Conservation (phyloP, 1,284 basidiomycete genomes). For the Pyrrhoderma noxium region DNA sequence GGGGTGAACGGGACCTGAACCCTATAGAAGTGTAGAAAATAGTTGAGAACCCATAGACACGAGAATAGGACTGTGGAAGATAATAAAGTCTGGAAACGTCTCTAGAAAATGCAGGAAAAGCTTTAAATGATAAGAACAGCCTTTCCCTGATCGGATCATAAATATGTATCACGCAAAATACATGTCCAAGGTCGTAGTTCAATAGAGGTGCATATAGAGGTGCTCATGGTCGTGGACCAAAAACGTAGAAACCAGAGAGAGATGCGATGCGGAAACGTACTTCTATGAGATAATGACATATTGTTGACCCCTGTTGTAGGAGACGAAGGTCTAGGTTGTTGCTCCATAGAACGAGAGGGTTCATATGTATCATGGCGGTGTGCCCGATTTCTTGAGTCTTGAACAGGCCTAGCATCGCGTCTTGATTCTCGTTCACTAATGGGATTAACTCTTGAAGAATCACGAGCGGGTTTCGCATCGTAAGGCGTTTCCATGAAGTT, state of each 20-base stretch:
- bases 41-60: constrained; percentile 10
- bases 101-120: background rate
- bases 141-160: background rate
- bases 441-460: background rate
- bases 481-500: background rate
- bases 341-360: background rate
- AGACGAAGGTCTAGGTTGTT: background rate
- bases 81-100: background rate
- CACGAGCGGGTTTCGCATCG: background rate
- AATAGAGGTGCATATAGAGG: background rate
- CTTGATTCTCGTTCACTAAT: constrained; percentile 1
- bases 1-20: constrained; percentile 13
- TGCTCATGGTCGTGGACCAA: background rate
- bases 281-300: constrained; percentile 13
- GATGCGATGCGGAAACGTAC: constrained; percentile 18
- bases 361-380: background rate
- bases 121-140: background rate
- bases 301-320: constrained; percentile 1
- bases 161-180: no score
- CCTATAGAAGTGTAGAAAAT: constrained; percentile 12
- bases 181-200: no score
- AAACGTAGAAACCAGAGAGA: constrained; percentile 9
- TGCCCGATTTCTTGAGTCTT: constrained; percentile 2
- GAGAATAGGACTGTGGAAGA: constrained; percentile 7
- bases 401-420: constrained; percentile 4